Conservation (phyloP, 192 early-diverging fungal species). For the Phycomyces nitens region DNA sequence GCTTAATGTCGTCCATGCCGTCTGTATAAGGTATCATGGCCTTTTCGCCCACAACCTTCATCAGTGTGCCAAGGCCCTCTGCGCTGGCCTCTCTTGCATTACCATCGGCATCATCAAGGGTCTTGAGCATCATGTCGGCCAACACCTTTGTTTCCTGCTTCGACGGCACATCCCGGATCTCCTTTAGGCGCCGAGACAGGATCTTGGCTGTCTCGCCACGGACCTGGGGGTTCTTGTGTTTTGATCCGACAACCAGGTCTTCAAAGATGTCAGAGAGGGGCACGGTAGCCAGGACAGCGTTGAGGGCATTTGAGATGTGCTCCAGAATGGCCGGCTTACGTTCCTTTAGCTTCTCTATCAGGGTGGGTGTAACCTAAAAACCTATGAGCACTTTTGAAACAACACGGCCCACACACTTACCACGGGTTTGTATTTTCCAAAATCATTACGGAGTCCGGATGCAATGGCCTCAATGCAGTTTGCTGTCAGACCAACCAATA, state of each 20-base stretch:
- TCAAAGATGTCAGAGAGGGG: conserved; percentile 72
- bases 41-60: conserved; percentile 83
- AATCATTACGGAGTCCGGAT: conserved; percentile 68
- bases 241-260: conserved; percentile 61
- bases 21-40: conserved; percentile 71
- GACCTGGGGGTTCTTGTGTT: conserved; percentile 94
- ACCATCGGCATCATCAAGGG: conserved; percentile 81
- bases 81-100: conserved; percentile 79
- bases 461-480: conserved; percentile 85
- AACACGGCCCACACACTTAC: conserved; percentile 31
- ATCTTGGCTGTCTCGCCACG: conserved; percentile 72
- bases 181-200: conserved; percentile 71
- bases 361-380: conserved; percentile 54
- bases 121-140: conserved; percentile 71
- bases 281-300: conserved; percentile 76
- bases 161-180: conserved; percentile 61
- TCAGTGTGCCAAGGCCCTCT: conserved; percentile 85
- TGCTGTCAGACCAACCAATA: conserved; percentile 74
- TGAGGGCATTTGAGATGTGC: conserved; percentile 71
- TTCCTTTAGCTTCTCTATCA: conserved; percentile 95
- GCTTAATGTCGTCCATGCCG: conserved; percentile 84
- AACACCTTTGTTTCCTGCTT: conserved; percentile 81
- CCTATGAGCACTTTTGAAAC: too few relatives aligned
- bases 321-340: conserved; percentile 89
- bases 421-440: conserved; percentile 73